These are phyloP conservation scores for Botrytis elliptica DNA, from an alignment of 2,329 filamentous ascomycete species.

Conservation along the genomic window DNA sequence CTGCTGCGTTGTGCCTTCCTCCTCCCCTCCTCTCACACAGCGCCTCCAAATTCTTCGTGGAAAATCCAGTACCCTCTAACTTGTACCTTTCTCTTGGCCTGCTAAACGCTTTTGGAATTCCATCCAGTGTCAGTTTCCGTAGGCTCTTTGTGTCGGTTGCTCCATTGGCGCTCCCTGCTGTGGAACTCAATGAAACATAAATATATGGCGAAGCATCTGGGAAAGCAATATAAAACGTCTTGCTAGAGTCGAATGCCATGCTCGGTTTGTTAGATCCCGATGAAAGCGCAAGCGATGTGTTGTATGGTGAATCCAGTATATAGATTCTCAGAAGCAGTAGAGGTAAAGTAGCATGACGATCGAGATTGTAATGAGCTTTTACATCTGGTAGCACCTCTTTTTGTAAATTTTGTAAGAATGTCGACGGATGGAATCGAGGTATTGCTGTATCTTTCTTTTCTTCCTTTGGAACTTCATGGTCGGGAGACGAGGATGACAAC, in stretches of 20 bases:
- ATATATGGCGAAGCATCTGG: conserved; percentile 76
- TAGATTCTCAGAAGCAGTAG: conserved; percentile 76
- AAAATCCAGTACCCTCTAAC: conserved; percentile 65
- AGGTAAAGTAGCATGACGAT: conserved; percentile 66
- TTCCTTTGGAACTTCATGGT: conserved; percentile 35
- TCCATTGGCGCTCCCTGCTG: conserved; percentile 46
- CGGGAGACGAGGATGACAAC: conserved; percentile 38
- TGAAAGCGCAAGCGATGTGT: conserved; percentile 53
- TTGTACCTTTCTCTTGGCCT: conserved; percentile 70
- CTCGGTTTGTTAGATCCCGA: conserved; percentile 24
- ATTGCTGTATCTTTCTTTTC: conserved; percentile 47
- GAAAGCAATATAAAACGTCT: conserved; percentile 77
- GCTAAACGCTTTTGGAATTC: conserved; percentile 79
- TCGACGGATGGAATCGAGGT: conserved; percentile 76
- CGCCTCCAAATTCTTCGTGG: conserved; percentile 68
- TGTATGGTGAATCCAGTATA: conserved; percentile 78
- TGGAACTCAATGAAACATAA: conserved; percentile 65
- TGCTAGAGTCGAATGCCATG: conserved; percentile 57
- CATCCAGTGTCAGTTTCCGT: conserved; percentile 69
- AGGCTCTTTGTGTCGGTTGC: conserved; percentile 58
- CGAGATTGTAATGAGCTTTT: conserved; percentile 80
- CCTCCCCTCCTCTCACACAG: conserved; percentile 68
- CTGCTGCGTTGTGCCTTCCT: conserved; percentile 67
- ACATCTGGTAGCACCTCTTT: conserved; percentile 72
- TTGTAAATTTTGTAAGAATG: conserved; percentile 75